phyloP scores from a whole-genome alignment of 352 stramenopile genomes.

The Pythium rhizo-oryzae region DNA sequence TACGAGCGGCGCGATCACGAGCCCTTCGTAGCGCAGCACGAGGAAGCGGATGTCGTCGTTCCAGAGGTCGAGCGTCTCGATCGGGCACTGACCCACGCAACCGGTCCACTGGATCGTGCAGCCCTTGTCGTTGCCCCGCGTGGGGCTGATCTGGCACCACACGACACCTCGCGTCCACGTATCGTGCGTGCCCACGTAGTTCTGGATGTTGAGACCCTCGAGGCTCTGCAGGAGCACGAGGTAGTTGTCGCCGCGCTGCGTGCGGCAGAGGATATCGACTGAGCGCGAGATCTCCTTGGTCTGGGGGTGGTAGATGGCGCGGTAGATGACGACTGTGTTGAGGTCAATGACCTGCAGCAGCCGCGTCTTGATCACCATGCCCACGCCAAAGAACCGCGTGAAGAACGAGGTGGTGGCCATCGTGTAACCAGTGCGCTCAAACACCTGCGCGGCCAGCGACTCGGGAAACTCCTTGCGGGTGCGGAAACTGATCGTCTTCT shows the following conservation, averaged over 20 bases:
- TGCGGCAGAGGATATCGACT: slow-evolving; percentile 56
- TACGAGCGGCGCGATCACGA: slow-evolving; percentile 45
- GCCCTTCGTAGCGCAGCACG: slow-evolving; percentile 57
- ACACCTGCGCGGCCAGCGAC: slow-evolving; percentile 13
- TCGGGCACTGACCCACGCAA: slow-evolving; percentile 43
- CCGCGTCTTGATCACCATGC: slow-evolving; percentile 33
- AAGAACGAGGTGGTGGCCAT: slow-evolving; percentile 28
- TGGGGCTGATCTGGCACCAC: slow-evolving; percentile 48
- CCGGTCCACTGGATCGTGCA: slow-evolving; percentile 57
- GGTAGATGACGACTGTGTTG: slow-evolving; percentile 56
- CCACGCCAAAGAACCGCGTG: slow-evolving; percentile 28
- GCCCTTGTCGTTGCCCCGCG: slow-evolving; percentile 21
- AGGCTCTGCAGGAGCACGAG: slow-evolving; percentile 59
- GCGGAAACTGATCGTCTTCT: slow-evolving; percentile 35
- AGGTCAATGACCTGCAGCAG: slow-evolving; percentile 59
- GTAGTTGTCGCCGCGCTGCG: slow-evolving; percentile 48
- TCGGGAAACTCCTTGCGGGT: slow-evolving; percentile 29
- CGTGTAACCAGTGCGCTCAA: slow-evolving; percentile 31
- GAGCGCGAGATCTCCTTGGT: slow-evolving; percentile 55
- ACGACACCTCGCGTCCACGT: slow-evolving; percentile 54
- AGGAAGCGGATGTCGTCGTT: slow-evolving; percentile 67
- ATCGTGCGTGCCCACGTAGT: slow-evolving; percentile 49
- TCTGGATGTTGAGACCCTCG: slow-evolving; percentile 55
- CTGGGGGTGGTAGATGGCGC: slow-evolving; percentile 58
- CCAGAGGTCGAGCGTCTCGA: slow-evolving; percentile 54